Percentiles rank a stretch among this genome's conserved stretches.
Evolutionary conservation across 768 basidiomycete species (phyloP).

Genomic region (Rhodotorula toruloides): DNA sequence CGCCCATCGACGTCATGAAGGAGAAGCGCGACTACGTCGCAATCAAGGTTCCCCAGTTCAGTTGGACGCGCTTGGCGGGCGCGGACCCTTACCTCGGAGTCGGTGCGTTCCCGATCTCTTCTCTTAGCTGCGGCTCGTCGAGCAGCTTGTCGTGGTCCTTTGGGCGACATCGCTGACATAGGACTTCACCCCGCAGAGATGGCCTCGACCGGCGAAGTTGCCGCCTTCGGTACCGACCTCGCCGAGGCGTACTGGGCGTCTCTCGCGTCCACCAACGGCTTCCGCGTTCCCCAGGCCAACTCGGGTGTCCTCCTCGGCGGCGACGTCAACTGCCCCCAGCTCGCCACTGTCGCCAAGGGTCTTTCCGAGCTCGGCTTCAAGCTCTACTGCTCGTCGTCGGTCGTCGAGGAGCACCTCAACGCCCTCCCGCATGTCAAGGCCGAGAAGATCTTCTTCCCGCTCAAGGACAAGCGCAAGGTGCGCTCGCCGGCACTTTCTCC

Average conservation of each 20-base stretch:
- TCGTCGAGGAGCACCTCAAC: conserved; percentile 76
- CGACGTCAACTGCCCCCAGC: conserved; percentile 78
- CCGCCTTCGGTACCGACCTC: conserved; percentile 85
- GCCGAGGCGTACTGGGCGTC: conserved; percentile 94
- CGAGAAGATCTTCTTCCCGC: conserved; percentile 92
- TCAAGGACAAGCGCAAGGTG: conserved; percentile 89
- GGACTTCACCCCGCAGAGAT: conserved; percentile 32
- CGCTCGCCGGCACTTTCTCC: conserved; percentile 46
- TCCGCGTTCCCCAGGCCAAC: conserved; percentile 76
- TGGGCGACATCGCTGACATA: no score
- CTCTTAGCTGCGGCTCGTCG: not conserved
- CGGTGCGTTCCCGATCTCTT: conserved; percentile 53
- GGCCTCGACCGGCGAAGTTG: conserved; percentile 61
- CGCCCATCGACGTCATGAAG: conserved; percentile 85
- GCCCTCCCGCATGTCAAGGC: conserved; percentile 61
- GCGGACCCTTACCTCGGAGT: conserved; percentile 64
- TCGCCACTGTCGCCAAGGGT: conserved; percentile 71
- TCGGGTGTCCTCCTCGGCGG: conserved; percentile 84
- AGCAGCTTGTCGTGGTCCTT: not conserved
- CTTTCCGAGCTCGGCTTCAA: conserved; percentile 87
- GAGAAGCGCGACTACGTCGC: conserved; percentile 82
- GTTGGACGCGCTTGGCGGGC: conserved; percentile 91
- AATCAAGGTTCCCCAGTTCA: conserved; percentile 75
- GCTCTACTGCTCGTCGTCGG: conserved; percentile 77
- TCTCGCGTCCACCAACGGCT: conserved; percentile 88